Conservation (phyloP, 2,329 filamentous ascomycete genomes). For the Stylonectria norvegica region DNA sequence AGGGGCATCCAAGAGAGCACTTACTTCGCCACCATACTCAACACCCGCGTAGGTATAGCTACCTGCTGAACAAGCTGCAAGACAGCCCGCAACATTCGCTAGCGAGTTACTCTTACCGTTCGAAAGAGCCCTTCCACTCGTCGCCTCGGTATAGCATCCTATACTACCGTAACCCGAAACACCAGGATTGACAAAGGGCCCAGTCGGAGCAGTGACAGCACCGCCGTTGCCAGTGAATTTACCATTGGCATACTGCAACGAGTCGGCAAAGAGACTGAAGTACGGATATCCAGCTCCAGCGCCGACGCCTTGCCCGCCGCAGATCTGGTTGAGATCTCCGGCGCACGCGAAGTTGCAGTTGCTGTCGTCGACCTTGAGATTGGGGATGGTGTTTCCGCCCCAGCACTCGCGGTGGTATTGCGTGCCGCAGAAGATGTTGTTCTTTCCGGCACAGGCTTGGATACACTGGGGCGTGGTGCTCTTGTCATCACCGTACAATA, state of each 20-base stretch:
- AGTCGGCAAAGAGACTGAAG: conserved; percentile 48
- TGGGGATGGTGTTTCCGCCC: conserved; percentile 48
- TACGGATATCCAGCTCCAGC: conserved; percentile 35
- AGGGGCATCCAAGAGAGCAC: not conserved
- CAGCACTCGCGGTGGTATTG: conserved; percentile 53
- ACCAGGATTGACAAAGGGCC: conserved; percentile 35
- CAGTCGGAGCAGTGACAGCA: conserved; percentile 9
- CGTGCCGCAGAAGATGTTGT: conserved; percentile 44
- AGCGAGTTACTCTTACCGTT: conserved; percentile 21
- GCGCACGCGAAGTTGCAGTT: conserved; percentile 52
- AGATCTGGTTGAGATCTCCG: conserved; percentile 48
- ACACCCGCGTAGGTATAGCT: conserved; percentile 33
- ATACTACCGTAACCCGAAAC: conserved; percentile 34
- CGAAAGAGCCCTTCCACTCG: conserved; percentile 31
- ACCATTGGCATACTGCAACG: conserved; percentile 26
- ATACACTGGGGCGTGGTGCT: conserved; percentile 47
- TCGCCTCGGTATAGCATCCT: conserved; percentile 39
- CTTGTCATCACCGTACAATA: conserved; percentile 38
- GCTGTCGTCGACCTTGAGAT: conserved; percentile 38
- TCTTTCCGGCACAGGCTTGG: conserved; percentile 35
- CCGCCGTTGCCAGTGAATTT: conserved; percentile 8
- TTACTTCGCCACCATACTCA: conserved; percentile 38
- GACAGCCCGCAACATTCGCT: conserved; percentile 33
- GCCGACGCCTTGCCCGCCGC: conserved; percentile 47
- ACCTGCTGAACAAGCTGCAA: conserved; percentile 29